Conservation (phyloP, 2,329 filamentous ascomycete species). For the Ophioceras dolichostomum region DNA sequence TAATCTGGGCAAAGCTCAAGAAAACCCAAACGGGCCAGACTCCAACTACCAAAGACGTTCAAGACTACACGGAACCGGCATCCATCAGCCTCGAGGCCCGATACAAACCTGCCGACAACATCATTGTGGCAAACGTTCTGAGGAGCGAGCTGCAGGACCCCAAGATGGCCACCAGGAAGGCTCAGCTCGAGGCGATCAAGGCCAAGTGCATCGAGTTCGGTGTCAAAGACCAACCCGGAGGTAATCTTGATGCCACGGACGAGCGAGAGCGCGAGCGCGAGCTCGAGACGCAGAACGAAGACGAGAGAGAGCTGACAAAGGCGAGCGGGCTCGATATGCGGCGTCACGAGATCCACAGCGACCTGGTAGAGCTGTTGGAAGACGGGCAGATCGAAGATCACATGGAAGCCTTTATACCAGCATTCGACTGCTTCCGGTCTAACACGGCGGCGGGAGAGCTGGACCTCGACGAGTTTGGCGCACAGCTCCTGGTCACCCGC, state of each 20-base stretch:
- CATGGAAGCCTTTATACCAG: conserved; percentile 24
- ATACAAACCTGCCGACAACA: conserved; percentile 31
- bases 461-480: conserved; percentile 23
- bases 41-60: conserved; percentile 28
- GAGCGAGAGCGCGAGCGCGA: too few relatives aligned
- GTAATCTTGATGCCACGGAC: too few relatives aligned
- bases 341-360: conserved; percentile 26
- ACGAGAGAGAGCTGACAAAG: conserved; percentile 41
- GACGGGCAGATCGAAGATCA: conserved; percentile 18
- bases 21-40: conserved; percentile 8
- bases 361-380: conserved; percentile 26
- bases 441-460: conserved; percentile 23
- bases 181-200: too few relatives aligned
- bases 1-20: conserved; percentile 17
- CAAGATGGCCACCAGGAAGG: too few relatives aligned
- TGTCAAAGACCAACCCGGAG: too few relatives aligned
- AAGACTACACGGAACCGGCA: conserved; percentile 38
- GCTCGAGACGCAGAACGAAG: conserved; percentile 29
- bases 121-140: too few relatives aligned
- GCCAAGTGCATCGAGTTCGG: too few relatives aligned
- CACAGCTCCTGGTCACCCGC: conserved; percentile 28
- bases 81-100: conserved; percentile 39
- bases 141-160: too few relatives aligned
- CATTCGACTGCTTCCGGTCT: conserved; percentile 28
- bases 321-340: conserved; percentile 26